Evolutionary conservation across 352 stramenopile species (phyloP), one percentile per base, ranked within the genome.

Genomic region (Pythium biforme): DNA sequence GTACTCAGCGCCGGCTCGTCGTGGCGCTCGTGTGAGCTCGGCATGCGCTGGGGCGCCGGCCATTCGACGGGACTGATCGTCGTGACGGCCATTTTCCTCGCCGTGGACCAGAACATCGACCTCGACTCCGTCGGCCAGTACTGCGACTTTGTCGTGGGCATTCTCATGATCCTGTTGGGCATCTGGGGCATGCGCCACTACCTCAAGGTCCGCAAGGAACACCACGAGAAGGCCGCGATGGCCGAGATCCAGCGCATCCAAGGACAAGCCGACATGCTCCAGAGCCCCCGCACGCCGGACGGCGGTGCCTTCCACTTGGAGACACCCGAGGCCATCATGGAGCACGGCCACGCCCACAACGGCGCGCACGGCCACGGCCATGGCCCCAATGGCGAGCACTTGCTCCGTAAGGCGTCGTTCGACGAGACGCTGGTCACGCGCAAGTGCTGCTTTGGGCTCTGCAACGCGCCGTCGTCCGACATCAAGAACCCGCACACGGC

Each of bases 11-110:
- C 86, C 19, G 81, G 77, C 37, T 87, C 76, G n/a, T 89, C 75
- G 34, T 88, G 73, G 66, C 74, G 75, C 19, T 85, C 86, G 23
- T 93, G 88, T 56, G 68, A 74, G 19, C 77, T 96, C 0, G 89
- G 89, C 33, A 78, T 97, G 61, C 81, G 85, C 68, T 97, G 89
- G 90, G 90, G 90, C 5, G 49, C 74, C 22, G 89, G 90, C 41
- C 89, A 97, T 65, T 90, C 76, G 5, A 79, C 76, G 0, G 89
- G 89, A 10, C 74, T 97, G 23, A 69, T 97, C 40, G 2, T 89
- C 56, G 64, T 89, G 50, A 90, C 65, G 49, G 72, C 68, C 41
- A 80, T 75, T 62, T 93, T 78, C 76, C 82, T 76, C 59, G 89
- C 72, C 0, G 55, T 70, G 23, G 75, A 70, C 62, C 73, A 70